Evolutionary conservation across 2,329 filamentous ascomycete genomes (phyloP), one percentile per base, ranked within the genome.

Genomic region (Trichoderma sp.): DNA sequence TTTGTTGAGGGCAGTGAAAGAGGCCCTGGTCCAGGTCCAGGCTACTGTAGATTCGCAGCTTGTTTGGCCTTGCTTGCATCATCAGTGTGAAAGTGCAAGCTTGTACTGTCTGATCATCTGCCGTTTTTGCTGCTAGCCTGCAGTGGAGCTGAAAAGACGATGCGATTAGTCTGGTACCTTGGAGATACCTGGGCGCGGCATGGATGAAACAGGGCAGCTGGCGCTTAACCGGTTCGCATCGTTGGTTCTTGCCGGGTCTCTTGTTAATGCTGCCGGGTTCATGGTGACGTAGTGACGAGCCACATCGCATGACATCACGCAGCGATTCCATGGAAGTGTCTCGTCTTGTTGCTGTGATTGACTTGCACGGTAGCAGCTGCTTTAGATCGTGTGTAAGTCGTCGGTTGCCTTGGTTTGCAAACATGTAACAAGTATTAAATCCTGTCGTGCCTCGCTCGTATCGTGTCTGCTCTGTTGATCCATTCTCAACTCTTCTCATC

Each of bases 271-370:
- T 33, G 38, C 27, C 65, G 21, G 45, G 33, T 71, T 24, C n/a
- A 24, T 56, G 33, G 66, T 75, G 73, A 76, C 59, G 75, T 67
- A 72, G 45, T 12, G 64, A 69, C 53, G 16, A 75, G 68, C 71
- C 71, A 74, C 71, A 56, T 31, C 71, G 50, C 71, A 74, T 76
- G 75, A 74, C 71, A 73, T 76, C 75, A 76, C 59, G 14, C 27
- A 45, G 35, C 60, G 27, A 14, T 35, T 53, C 18, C 69, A 27
- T 21, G 9, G n/a, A 45, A 45, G 41, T n/a, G 41, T 45, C 16
- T 41, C 16, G 38, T 41, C 16, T 45, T 9, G n/a, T n/a, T 50
- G 38, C 59, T 45, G 53, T 12, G 50, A 38, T 45, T 66, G 45
- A 9, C 24, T 45, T 45, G 21, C 24, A 27, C 8, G 63, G 60